phyloP scores from a whole-genome alignment of 2,329 filamentous ascomycete species.

The Biscogniauxia mediterranea region DNA sequence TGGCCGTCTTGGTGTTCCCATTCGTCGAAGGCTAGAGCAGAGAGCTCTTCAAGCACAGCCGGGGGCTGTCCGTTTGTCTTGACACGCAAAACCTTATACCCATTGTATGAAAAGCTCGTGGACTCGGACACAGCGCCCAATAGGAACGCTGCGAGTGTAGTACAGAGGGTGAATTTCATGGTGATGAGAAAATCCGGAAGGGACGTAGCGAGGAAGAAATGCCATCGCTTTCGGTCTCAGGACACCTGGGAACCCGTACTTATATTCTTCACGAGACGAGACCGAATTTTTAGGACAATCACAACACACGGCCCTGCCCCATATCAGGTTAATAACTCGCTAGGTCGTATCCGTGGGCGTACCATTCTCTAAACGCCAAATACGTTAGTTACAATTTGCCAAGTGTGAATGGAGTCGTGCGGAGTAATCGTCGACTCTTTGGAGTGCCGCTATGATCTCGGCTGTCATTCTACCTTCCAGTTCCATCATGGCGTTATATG shows the following conservation, averaged over 20 bases:
- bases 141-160: not conserved
- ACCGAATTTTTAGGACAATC: no score
- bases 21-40: conserved; percentile 24
- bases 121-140: not conserved
- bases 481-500: not conserved
- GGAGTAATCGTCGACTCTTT: not conserved
- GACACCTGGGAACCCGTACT: no score
- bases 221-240: no score
- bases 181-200: not conserved
- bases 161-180: not conserved
- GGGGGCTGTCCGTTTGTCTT: conserved; percentile 42
- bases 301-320: no score
- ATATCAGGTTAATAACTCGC: not conserved
- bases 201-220: not conserved
- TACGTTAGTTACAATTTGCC: not conserved
- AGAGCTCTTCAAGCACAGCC: conserved; percentile 34
- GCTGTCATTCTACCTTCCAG: not conserved
- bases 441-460: not conserved
- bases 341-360: not conserved
- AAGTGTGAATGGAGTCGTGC: not conserved
- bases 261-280: no score
- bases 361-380: not conserved
- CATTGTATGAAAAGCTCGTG: conserved; percentile 37
- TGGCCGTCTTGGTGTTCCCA: conserved; percentile 23
- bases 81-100: conserved; percentile 45